These are phyloP conservation scores for Asterophora parasitica DNA, from an alignment of 768 basidiomycete species.

Conservation along the genomic window DNA sequence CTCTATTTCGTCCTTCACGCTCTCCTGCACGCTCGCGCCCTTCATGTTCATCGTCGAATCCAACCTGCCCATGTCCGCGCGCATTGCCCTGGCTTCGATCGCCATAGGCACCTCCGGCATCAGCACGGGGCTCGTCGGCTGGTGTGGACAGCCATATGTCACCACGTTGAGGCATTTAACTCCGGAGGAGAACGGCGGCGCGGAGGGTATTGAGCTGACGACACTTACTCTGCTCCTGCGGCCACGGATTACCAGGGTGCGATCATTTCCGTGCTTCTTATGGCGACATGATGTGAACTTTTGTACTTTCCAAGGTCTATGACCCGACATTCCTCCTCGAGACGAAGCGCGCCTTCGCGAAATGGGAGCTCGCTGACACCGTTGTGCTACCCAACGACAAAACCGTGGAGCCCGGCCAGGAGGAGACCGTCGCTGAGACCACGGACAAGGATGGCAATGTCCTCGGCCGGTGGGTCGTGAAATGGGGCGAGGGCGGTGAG, in stretches of 20 bases:
- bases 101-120: conserved; percentile 70
- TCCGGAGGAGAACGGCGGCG: conserved; percentile 36
- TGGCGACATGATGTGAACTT: not conserved
- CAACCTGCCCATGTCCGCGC: conserved; percentile 63
- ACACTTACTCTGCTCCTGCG: conserved; percentile 59
- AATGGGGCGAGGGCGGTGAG: conserved; percentile 62
- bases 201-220: conserved; percentile 62
- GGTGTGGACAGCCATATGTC: conserved; percentile 75
- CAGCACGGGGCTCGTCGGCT: conserved; percentile 69
- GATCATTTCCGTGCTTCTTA: conserved; percentile 10
- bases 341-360: conserved; percentile 67
- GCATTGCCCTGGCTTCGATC: conserved; percentile 60
- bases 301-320: conserved; percentile 41
- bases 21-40: conserved; percentile 66
- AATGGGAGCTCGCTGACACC: conserved; percentile 67
- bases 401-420: conserved; percentile 37
- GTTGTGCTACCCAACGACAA: conserved; percentile 43
- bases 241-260: conserved; percentile 58
- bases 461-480: conserved; percentile 74
- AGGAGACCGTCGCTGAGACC: conserved; percentile 83
- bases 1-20: conserved; percentile 71
- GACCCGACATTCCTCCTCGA: conserved; percentile 69
- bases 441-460: conserved; percentile 51
- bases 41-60: conserved; percentile 83
- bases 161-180: conserved; percentile 50